These are phyloP conservation scores for Colletotrichum paranaense DNA, from an alignment of 2,329 filamentous ascomycete species.

Conservation along the genomic window DNA sequence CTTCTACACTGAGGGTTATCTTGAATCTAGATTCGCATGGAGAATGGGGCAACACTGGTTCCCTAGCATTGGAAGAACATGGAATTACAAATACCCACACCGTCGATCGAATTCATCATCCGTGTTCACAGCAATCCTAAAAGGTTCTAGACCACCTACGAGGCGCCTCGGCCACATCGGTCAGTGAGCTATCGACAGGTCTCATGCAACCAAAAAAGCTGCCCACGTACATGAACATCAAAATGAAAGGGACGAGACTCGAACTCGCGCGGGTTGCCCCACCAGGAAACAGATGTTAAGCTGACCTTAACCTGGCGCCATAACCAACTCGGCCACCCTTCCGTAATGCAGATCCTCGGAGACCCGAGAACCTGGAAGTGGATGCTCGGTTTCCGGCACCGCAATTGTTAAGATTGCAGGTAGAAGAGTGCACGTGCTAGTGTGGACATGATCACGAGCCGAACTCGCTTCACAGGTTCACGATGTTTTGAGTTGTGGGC, in stretches of 20 bases:
- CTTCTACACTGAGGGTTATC: neutral
- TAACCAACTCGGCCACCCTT: slow-evolving; percentile 17
- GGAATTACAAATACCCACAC: neutral
- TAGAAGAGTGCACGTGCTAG: neutral
- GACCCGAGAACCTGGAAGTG: neutral
- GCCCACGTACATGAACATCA: neutral
- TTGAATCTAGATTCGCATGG: neutral
- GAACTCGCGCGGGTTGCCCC: slow-evolving; percentile 12
- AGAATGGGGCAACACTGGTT: neutral
- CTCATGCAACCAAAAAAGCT: neutral
- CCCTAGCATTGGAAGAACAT: neutral
- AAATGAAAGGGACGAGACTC: slow-evolving; percentile 11
- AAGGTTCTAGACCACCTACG: neutral
- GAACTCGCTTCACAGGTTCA: neutral
- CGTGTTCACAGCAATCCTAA: neutral
- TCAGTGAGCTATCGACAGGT: neutral
- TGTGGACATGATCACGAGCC: neutral
- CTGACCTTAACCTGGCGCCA: slow-evolving; percentile 13
- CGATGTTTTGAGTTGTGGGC: neutral
- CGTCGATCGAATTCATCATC: no score
- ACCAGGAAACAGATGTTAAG: slow-evolving; percentile 13
- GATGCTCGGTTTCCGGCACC: neutral
- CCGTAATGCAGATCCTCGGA: neutral
- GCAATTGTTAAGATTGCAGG: neutral
- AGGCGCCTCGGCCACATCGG: no score